Percentiles rank a stretch among this genome's conserved stretches.
phyloP scores from a whole-genome alignment of 2,329 filamentous ascomycete species.

The Trichoderma polysporum region DNA sequence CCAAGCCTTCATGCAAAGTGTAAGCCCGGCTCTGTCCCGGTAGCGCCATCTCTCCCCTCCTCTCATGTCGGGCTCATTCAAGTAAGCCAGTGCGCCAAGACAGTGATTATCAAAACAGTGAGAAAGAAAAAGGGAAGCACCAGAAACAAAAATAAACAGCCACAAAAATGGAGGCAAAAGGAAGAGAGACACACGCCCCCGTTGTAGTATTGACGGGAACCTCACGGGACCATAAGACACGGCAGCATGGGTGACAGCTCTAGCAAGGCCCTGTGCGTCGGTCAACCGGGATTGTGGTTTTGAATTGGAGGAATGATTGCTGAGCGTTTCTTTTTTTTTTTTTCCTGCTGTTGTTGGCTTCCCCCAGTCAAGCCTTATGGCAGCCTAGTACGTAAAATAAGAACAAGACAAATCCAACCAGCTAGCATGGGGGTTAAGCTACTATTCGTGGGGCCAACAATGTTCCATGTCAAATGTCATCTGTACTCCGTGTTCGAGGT shows the following conservation, averaged over 20 bases:
- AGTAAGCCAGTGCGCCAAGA: neutral
- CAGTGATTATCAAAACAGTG: neutral
- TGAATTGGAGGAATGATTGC: neutral
- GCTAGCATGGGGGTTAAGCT: neutral
- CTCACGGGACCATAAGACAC: conserved; percentile 18
- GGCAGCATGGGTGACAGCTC: conserved; percentile 10
- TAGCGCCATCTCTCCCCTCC: neutral
- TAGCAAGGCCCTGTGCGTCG: neutral
- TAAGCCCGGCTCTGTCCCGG: conserved; percentile 11
- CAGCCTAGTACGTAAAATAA: neutral
- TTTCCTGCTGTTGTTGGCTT: neutral
- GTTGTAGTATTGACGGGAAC: neutral
- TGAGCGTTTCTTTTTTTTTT: neutral
- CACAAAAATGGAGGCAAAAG: neutral
- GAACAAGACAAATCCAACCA: neutral
- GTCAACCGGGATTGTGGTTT: conserved; percentile 9
- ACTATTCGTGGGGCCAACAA: neutral
- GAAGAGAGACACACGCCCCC: neutral
- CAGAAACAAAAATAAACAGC: neutral
- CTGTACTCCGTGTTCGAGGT: neutral
- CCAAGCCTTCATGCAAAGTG: neutral
- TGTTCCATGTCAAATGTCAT: neutral
- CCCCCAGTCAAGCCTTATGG: conserved; percentile 4
- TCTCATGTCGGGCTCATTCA: neutral
- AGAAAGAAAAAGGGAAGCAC: neutral